Percentiles rank a stretch among this genome's conserved stretches.
These are phyloP conservation scores for Decorospora gaudefroyi DNA, from an alignment of 2,329 filamentous ascomycete genomes.

Conservation along the genomic window DNA sequence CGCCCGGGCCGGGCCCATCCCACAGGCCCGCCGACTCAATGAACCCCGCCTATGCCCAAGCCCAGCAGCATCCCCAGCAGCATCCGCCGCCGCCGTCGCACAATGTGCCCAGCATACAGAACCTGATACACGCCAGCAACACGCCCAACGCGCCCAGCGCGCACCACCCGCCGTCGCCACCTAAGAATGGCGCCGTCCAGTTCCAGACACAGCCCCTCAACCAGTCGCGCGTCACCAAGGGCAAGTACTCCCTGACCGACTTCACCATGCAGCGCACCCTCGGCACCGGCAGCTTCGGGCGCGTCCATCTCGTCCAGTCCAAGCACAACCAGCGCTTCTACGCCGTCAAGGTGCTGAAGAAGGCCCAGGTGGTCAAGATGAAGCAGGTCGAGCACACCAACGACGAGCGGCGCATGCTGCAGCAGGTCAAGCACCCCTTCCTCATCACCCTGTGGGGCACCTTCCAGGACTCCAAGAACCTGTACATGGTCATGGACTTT, in stretches of 20 bases:
- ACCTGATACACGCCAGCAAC: constrained; percentile 71
- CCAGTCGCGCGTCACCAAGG: constrained; percentile 75
- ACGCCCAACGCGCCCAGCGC: constrained; percentile 37
- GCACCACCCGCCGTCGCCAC: constrained; percentile 19
- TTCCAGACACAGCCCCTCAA: constrained; percentile 45
- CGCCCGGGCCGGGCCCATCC: constrained; percentile 23
- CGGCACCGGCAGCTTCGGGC: constrained; percentile 94
- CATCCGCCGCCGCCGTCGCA: constrained; percentile 54
- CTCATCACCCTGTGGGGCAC: constrained; percentile 98
- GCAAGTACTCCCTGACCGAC: constrained; percentile 92
- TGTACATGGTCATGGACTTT: constrained; percentile 99
- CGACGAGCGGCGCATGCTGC: constrained; percentile 93
- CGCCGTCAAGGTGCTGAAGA: constrained; percentile 97
- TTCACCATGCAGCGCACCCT: constrained; percentile 89
- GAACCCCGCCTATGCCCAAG: constrained; percentile 43
- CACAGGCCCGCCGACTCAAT: constrained; percentile 49
- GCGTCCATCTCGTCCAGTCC: constrained; percentile 95
- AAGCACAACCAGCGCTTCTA: constrained; percentile 99
- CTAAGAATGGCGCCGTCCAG: constrained; percentile 48
- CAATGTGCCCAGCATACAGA: constrained; percentile 79
- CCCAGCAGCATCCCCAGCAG: constrained; percentile 9
- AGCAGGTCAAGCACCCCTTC: constrained; percentile 96
- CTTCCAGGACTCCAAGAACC: constrained; percentile 90
- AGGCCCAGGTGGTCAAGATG: constrained; percentile 98
- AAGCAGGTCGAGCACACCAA: constrained; percentile 99